Conservation (phyloP, 163 green algal species). For the Chlamydomonas reinhardtii region DNA sequence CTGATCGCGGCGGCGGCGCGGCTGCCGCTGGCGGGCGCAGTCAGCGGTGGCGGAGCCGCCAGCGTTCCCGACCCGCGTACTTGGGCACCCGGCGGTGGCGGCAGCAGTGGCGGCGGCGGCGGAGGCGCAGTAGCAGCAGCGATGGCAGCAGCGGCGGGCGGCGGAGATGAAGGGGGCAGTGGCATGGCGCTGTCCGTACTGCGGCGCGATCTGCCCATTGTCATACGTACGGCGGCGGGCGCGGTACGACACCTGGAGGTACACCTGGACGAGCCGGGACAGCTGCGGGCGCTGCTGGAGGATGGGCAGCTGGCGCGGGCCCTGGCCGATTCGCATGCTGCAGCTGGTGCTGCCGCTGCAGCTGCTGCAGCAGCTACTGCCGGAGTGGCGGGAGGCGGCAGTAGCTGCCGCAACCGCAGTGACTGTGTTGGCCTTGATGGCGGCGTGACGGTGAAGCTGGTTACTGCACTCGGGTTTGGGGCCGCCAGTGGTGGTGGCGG, state of each 20-base stretch:
- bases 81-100: neutral
- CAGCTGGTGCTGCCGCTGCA: neutral
- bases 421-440: neutral
- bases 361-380: neutral
- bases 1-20: neutral
- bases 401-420: too few relatives aligned
- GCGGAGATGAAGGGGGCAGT: neutral
- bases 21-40: neutral
- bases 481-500: neutral
- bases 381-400: neutral
- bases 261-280: neutral
- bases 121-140: neutral
- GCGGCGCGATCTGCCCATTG: conserved; percentile 2
- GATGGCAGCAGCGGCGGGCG: neutral
- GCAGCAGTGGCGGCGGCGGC: neutral
- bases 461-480: neutral
- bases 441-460: too few relatives aligned
- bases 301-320: neutral
- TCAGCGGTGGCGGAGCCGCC: neutral
- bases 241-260: conserved; percentile 38
- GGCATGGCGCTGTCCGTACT: neutral
- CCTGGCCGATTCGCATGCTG: neutral
- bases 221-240: neutral
- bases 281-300: neutral
- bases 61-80: neutral